phyloP scores from a whole-genome alignment of 257 asterid genomes.

The Pogostemon cablin region DNA sequence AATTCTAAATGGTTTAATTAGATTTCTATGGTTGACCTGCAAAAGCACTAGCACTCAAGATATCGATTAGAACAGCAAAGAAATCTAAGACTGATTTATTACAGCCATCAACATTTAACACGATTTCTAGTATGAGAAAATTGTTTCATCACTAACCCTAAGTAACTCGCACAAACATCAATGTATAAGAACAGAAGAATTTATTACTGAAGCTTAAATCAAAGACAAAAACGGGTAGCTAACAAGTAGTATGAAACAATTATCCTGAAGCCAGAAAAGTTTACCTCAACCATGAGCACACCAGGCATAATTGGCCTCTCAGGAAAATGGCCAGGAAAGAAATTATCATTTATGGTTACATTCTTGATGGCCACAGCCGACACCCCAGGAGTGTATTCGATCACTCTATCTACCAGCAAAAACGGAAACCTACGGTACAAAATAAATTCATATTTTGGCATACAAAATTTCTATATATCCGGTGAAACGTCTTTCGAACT shows the following conservation, averaged over 20 bases:
- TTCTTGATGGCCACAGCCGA: slow-evolving; percentile 92
- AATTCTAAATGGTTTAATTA: not conserved
- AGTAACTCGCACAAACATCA: not conserved
- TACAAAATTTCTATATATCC: not conserved
- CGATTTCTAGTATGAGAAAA: not conserved
- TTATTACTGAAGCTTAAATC: not conserved
- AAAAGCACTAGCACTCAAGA: slow-evolving; percentile 9
- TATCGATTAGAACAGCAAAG: not conserved
- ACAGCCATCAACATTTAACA: slow-evolving; percentile 1
- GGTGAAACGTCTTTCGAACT: not conserved
- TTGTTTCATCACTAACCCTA: not conserved
- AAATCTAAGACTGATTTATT: not conserved
- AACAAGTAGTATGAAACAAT: slow-evolving; percentile 1
- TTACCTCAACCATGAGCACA: slow-evolving; percentile 95
- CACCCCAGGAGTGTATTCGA: slow-evolving; percentile 81
- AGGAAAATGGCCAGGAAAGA: slow-evolving; percentile 94
- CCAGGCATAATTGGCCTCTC: slow-evolving; percentile 98
- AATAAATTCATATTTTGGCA: slow-evolving; percentile 19
- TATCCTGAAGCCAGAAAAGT: slow-evolving; percentile 8
- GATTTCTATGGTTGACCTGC: slow-evolving; percentile 8
- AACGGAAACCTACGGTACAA: slow-evolving; percentile 67
- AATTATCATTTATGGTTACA: slow-evolving; percentile 85
- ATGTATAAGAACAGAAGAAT: not conserved
- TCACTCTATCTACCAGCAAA: slow-evolving; percentile 89
- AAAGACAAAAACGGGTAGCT: not conserved